These are phyloP conservation scores for Acer campestre DNA, from an alignment of 345 rosid genomes.

Conservation along the genomic window DNA sequence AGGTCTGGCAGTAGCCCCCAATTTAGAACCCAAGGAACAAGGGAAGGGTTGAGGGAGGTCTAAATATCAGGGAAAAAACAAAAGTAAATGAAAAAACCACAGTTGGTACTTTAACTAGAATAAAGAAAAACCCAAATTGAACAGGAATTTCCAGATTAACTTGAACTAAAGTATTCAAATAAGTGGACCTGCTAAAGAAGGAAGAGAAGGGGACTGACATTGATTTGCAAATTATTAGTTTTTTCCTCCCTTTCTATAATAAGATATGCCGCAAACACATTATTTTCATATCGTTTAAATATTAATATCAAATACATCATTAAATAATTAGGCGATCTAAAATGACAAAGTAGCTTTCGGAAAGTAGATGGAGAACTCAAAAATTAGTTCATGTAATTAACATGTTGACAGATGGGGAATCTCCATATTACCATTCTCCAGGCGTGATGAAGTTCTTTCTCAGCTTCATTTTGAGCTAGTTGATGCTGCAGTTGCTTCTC, in stretches of 20 bases:
- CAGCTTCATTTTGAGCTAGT: slow-evolving; percentile 48
- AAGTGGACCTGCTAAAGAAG: neutral
- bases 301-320: neutral
- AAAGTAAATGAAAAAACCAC: no score
- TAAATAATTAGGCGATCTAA: neutral
- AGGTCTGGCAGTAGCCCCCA: no score
- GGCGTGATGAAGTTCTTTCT: slow-evolving; percentile 43
- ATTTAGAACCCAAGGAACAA: no score
- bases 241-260: neutral
- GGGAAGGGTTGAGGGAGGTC: no score
- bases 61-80: no score
- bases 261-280: neutral
- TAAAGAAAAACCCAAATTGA: no score
- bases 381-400: slow-evolving; percentile 3
- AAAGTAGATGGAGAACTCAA: neutral
- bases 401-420: neutral
- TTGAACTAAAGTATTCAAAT: neutral
- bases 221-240: neutral
- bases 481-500: slow-evolving; percentile 51
- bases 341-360: neutral
- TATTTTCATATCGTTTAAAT: neutral
- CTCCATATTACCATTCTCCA: slow-evolving; percentile 48
- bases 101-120: no score
- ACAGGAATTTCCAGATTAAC: neutral
- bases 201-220: neutral